Evolutionary conservation across 2,329 filamentous ascomycete species (phyloP).

Genomic region (Aspergillus oerlinghausenensis): DNA sequence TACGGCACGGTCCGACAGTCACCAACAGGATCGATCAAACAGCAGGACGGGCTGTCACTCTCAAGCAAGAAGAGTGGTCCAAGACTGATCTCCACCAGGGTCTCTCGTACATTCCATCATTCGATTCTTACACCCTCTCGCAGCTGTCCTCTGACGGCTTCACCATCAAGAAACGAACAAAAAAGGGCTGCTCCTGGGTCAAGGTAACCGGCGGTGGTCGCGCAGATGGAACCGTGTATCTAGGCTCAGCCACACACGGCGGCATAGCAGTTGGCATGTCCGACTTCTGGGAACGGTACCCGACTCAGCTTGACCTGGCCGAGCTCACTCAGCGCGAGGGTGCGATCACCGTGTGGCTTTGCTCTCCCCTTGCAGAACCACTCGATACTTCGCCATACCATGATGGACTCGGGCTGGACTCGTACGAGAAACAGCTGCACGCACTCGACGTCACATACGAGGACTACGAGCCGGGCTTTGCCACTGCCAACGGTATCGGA

Average conservation of each 20-base stretch:
- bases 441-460: constrained; percentile 62
- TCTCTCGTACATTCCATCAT: constrained; percentile 50
- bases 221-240: constrained; percentile 54
- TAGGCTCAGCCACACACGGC: constrained; percentile 54
- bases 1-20: constrained; percentile 47
- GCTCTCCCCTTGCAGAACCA: constrained; percentile 53
- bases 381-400: constrained; percentile 57
- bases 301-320: constrained; percentile 53
- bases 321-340: constrained; percentile 44
- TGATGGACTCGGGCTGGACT: constrained; percentile 53
- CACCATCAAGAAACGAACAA: constrained; percentile 57
- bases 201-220: constrained; percentile 50
- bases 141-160: constrained; percentile 60
- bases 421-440: constrained; percentile 55
- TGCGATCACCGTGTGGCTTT: constrained; percentile 57
- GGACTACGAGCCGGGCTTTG: constrained; percentile 54
- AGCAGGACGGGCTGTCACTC: constrained; percentile 41
- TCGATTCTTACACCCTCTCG: constrained; percentile 54
- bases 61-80: constrained; percentile 23
- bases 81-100: not conserved
- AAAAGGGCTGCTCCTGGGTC: constrained; percentile 54
- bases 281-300: constrained; percentile 62
- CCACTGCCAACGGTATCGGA: constrained; percentile 55
- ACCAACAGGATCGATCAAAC: not conserved
- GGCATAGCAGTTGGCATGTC: constrained; percentile 56